Conservation (phyloP, 2,329 filamentous ascomycete genomes). For the Hypoxylon sp. region DNA sequence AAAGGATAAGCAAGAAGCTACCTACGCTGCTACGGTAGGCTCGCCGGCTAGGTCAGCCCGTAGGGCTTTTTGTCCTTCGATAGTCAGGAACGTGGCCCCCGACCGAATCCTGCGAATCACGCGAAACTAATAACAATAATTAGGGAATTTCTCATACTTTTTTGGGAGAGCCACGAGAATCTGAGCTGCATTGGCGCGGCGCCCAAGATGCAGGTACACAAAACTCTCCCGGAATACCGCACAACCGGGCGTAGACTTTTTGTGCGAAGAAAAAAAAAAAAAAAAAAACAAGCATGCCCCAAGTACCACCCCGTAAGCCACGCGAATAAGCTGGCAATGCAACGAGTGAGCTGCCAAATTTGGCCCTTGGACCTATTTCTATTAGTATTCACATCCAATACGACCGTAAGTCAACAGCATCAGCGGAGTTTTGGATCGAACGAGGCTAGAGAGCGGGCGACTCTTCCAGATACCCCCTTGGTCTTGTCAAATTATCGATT, state of each 20-base stretch:
- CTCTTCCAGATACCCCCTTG: not conserved
- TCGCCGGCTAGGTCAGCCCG: constrained; percentile 9
- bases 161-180: constrained; percentile 35
- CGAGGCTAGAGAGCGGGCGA: constrained; percentile 3
- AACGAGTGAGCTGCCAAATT: constrained; percentile 23
- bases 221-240: constrained; percentile 14
- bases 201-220: constrained; percentile 32
- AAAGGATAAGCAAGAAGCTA: constrained; percentile 14
- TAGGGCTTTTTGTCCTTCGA: constrained; percentile 31
- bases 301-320: constrained; percentile 21
- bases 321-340: constrained; percentile 16
- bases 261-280: too few relatives aligned
- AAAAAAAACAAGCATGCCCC: constrained; percentile 5
- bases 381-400: not conserved
- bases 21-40: constrained; percentile 7
- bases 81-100: constrained; percentile 29
- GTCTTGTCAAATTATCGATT: constrained; percentile 15
- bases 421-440: constrained; percentile 2
- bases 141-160: too few relatives aligned
- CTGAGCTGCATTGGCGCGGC: constrained; percentile 20
- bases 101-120: constrained; percentile 8
- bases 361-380: constrained; percentile 8
- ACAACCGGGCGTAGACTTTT: constrained; percentile 20
- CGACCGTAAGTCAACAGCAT: not conserved
- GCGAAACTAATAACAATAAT: constrained; percentile 3